These are phyloP conservation scores for Geosmithia flava DNA, from an alignment of 2,329 filamentous ascomycete genomes.

Conservation along the genomic window DNA sequence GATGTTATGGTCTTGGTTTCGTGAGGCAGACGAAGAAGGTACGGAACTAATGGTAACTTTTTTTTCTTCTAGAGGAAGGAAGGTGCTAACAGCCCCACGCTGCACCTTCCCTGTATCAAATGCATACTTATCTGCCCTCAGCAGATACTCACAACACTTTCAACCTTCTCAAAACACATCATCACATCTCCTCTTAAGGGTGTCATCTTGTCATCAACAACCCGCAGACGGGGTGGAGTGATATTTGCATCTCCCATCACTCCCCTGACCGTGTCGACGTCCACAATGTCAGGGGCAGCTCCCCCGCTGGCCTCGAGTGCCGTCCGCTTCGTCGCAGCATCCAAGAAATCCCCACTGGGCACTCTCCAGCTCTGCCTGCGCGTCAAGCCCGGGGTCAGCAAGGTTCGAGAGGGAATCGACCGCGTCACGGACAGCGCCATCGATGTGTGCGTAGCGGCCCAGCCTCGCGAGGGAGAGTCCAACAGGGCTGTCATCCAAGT, in stretches of 20 bases:
- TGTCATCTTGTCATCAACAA: too few species aligned
- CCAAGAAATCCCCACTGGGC: slow-evolving; percentile 29
- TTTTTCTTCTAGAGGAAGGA: too few species aligned
- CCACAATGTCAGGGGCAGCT: background rate
- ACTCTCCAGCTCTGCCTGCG: slow-evolving; percentile 50
- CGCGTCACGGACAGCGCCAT: slow-evolving; percentile 43
- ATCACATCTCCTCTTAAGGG: too few species aligned
- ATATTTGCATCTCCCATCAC: background rate
- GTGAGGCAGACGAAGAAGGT: too few species aligned
- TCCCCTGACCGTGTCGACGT: background rate
- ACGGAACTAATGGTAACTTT: too few species aligned
- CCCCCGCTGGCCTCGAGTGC: slow-evolving; percentile 9
- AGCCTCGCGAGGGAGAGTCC: slow-evolving; percentile 53
- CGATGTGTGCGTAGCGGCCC: slow-evolving; percentile 54
- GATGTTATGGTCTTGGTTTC: too few species aligned
- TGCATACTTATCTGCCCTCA: too few species aligned
- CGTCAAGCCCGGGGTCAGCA: slow-evolving; percentile 54
- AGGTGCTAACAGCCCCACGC: too few species aligned
- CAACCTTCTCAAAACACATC: too few species aligned
- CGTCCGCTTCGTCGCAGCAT: slow-evolving; percentile 33
- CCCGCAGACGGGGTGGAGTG: too few species aligned
- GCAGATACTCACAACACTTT: too few species aligned
- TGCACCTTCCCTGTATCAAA: too few species aligned
- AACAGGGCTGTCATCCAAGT: slow-evolving; percentile 54
- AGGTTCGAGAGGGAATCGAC: slow-evolving; percentile 46